Evolutionary conservation across 108 stramenopile genomes (phyloP).

Genomic region (Pseudonitzschia delicatissima): DNA sequence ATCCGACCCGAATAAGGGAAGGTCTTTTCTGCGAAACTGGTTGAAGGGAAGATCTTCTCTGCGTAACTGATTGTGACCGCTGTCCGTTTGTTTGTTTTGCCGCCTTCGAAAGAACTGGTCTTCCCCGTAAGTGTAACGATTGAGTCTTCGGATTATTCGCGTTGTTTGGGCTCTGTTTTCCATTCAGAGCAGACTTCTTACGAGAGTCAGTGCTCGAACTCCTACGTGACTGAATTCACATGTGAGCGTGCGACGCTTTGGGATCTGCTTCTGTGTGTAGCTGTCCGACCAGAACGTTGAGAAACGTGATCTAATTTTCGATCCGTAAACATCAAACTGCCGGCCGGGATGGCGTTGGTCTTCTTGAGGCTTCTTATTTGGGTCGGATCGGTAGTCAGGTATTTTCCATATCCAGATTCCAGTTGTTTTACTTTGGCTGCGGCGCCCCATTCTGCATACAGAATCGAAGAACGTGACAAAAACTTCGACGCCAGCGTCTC

Average conservation of each 20-base stretch:
- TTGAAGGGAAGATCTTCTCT: too few species aligned
- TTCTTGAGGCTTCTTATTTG: neutral
- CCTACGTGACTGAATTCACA: too few species aligned
- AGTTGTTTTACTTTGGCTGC: neutral
- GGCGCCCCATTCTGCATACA: constrained; percentile 13
- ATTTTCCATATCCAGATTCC: neutral
- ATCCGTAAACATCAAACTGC: constrained; percentile 1
- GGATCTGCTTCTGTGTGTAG: too few species aligned
- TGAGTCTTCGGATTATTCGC: too few species aligned
- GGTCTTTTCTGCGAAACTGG: neutral
- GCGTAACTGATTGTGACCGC: neutral
- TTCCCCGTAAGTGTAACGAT: too few species aligned
- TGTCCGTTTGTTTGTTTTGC: neutral
- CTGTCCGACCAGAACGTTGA: too few species aligned
- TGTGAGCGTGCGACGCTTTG: neutral
- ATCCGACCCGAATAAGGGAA: neutral
- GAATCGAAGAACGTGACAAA: neutral
- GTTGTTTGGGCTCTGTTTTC: too few species aligned
- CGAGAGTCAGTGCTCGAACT: too few species aligned
- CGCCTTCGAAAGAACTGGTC: too few species aligned
- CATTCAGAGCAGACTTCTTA: too few species aligned
- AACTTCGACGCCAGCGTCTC: neutral
- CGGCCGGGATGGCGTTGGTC: neutral
- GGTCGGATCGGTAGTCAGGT: neutral
- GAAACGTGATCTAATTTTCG: too few species aligned